A percentile compares a stretch with the other conserved stretches of the same genome.
Conservation (phyloP, 169 alveolate genomes). For the Ichthyophthirius multifiliis region DNA sequence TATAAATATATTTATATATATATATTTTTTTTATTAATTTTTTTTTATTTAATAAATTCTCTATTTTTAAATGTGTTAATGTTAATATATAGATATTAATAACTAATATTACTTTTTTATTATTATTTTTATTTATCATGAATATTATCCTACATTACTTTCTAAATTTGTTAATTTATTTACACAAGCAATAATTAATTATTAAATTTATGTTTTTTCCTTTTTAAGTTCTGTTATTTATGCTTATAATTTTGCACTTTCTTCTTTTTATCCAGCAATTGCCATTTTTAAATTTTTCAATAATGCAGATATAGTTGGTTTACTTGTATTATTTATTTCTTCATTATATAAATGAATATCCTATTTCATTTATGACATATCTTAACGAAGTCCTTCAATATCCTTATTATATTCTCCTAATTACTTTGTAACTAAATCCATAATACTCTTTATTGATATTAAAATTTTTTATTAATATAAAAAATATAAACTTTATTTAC, state of each 20-base stretch:
- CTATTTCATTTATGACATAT: background rate
- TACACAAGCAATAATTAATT: background rate
- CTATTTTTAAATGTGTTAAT: no score
- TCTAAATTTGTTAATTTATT: background rate
- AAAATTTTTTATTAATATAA: background rate
- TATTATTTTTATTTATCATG: no score
- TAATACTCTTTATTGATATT: background rate
- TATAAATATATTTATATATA: no score
- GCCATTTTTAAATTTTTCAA: background rate
- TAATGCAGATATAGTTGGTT: conserved; percentile 1
- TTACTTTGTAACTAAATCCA: background rate
- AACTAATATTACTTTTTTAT: no score
- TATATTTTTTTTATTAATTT: no score
- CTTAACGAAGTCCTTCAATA: background rate
- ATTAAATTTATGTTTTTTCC: background rate
- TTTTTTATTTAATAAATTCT: no score
- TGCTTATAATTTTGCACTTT: background rate
- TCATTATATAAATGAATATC: background rate
- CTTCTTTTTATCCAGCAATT: background rate
- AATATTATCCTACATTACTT: background rate
- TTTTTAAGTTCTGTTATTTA: background rate
- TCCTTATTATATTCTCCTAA: conserved; percentile 1
- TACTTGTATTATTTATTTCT: conserved; percentile 5
- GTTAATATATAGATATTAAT: no score
- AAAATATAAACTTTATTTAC: background rate